Base-by-base conservation (phyloP, 139 green algal species). In the Chlamydomonas sphaeroides region DNA sequence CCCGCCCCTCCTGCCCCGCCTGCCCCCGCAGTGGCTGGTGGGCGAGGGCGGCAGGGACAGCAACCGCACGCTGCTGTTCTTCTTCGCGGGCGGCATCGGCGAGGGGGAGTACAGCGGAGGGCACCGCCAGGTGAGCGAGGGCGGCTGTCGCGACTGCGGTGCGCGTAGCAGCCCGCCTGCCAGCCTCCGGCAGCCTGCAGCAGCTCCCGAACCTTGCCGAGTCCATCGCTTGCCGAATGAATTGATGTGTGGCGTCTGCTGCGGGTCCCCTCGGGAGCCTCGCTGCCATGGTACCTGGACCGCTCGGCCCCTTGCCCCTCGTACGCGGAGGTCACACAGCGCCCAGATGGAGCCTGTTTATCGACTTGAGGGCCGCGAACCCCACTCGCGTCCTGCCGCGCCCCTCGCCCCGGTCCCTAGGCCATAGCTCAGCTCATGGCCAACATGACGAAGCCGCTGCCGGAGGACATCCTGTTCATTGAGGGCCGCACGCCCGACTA, bases 401-500 rank as follows among this genome's bases (percentile, higher is more conserved):
- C 53, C 53, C 20, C 11, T 17, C 21, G 17, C 53, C 5, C 21
- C 53, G 17, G 5, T 5, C 53, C 21, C 21, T 17, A 62, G 53
- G 53, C 53, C 17, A 30, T 62, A 5, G 18, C 5, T 5, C 53
- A 30, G 17, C 53, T n/a, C 21, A 10, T 62, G 11, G 26, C 20
- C 53, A 30, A 28, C 53, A 26, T 5, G 11, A 62, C 21, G 11
- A 5, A 10, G 17, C 53, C 20, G 17, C 15, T 5, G 11, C 21
- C 53, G 11, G 20, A n/a, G 14, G 75, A 82, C 33, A 42, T 82
- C 21, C 4, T 63, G 42, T 82, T 82, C 42, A 4, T 82, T 32
- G 61, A 72, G 42, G 75, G 75, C 8, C 75, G 75, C 39, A 72
- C 75, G 1, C 0, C 20, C 14, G 38, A 30, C 75, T 82, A 82